Evolutionary conservation across 176 grass and related monocot genomes (phyloP).

Genomic region (Aechmea fasciata): DNA sequence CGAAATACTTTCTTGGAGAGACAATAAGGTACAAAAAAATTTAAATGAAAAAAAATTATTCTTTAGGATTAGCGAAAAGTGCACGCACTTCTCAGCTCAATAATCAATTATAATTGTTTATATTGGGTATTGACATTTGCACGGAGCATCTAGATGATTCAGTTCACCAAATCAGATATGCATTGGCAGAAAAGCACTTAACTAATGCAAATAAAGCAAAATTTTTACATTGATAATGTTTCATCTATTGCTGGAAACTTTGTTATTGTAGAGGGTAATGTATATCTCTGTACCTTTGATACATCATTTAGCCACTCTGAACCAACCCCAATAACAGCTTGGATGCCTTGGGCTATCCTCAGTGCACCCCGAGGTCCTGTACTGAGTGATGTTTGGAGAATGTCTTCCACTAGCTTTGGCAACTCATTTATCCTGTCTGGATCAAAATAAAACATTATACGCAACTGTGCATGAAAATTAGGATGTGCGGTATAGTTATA

Average conservation of each 20-base stretch:
- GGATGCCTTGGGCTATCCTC: conserved; percentile 79
- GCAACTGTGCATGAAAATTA: background rate
- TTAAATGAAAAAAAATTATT: too few species aligned
- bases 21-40: too few species aligned
- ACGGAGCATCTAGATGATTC: too few species aligned
- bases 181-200: background rate
- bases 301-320: conserved; percentile 82
- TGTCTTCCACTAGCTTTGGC: conserved; percentile 83
- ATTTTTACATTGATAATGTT: background rate
- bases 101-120: too few species aligned
- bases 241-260: conserved; percentile 3
- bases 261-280: conserved; percentile 1
- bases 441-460: background rate
- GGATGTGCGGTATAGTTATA: too few species aligned
- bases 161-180: too few species aligned
- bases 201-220: background rate
- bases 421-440: conserved; percentile 69
- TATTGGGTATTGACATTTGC: too few species aligned
- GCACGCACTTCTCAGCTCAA: too few species aligned
- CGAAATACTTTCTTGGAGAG: too few species aligned
- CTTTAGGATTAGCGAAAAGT: too few species aligned
- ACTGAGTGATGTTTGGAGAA: conserved; percentile 76
- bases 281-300: conserved; percentile 49
- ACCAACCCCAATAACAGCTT: conserved; percentile 73
- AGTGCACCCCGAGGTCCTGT: conserved; percentile 79